Conservation (phyloP, 2,329 filamentous ascomycete species). For the Fusarium annulatum region DNA sequence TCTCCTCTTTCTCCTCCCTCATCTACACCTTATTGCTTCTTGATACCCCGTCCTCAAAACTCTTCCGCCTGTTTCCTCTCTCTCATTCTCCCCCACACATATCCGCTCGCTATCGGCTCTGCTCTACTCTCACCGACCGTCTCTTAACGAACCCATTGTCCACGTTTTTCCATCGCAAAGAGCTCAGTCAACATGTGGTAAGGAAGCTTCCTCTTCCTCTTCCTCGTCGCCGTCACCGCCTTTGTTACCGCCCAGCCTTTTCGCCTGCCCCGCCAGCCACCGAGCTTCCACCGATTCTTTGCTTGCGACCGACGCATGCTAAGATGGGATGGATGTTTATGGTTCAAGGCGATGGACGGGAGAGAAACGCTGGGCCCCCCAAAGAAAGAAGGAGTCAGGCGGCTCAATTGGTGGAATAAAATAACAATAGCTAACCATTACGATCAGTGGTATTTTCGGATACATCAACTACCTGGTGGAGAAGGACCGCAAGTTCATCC, state of each 20-base stretch:
- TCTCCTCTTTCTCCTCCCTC: constrained; percentile 39
- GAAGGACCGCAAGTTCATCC: constrained; percentile 96
- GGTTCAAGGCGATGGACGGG: constrained; percentile 7
- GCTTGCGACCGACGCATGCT: constrained; percentile 23
- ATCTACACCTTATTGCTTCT: constrained; percentile 44
- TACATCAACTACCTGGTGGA: constrained; percentile 99
- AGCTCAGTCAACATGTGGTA: constrained; percentile 47
- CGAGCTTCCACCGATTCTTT: constrained; percentile 34
- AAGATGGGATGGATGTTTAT: constrained; percentile 19
- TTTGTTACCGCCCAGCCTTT: constrained; percentile 18
- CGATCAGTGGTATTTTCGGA: constrained; percentile 87
- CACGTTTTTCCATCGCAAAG: constrained; percentile 27
- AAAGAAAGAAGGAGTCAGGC: constrained; percentile 1
- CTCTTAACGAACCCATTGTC: constrained; percentile 29
- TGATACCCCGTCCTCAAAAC: constrained; percentile 42
- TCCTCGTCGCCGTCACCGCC: constrained; percentile 37
- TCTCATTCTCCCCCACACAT: constrained; percentile 11
- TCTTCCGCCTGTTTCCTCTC: constrained; percentile 28
- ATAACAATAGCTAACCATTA: constrained; percentile 42
- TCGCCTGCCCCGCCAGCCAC: constrained; percentile 3
- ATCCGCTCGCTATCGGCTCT: constrained; percentile 37
- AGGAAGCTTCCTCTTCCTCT: constrained; percentile 21
- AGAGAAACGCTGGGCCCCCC: constrained; percentile 6
- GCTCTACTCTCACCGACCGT: constrained; percentile 33
- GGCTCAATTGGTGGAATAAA: constrained; percentile 34